Base-by-base conservation (phyloP, 495 filamentous ascomycete genomes). In the Neurospora cerealis region DNA sequence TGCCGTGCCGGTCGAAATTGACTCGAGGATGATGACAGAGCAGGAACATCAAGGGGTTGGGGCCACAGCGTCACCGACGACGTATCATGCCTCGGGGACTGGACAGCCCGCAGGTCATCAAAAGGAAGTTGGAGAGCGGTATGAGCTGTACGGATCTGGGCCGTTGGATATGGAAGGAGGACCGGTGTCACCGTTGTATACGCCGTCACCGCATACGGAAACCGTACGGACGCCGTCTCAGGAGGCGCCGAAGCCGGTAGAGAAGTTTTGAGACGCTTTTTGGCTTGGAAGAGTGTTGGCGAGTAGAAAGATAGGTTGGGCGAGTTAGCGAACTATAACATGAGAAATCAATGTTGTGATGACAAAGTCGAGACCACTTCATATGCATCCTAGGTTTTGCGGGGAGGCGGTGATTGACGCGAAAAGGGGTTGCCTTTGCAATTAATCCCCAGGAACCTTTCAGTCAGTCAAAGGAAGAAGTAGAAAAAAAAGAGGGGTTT, bases 1-100 rank as follows among this genome's bases (percentile, higher is more conserved):
- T n/a, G 74, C 77, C 5, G 78, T 72, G 72, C 77, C 81, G 9
- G 80, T 83, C 2, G 81, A 83, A 77, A 77, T 83, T 28, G 81
- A 80, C 36, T 79, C 80, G 42, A 42, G 73, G 39, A 46, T 62
- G 69, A 74, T 69, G 21, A 39, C 54, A 1, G 71, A 71, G 1
- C 36, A 79, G 48, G 70, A 73, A 42, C 79, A 79, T 9, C 73
- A 81, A 11, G 73, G 72, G 19, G 77, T 77, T 21, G 75, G 70
- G 8, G 77, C 79, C 66, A 79, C 80, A 19, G 73, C 76, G 9
- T 77, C 72, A 71, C 76, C 80, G 4, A 80, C 81, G 78, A 77
- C 81, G 34, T 79, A 80, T 37, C 78, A 79, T 39, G 34, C 70
- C 28, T 37, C 48, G 54, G 73, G 38, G 21, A 21, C 69, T 9